Percentiles rank a stretch among this genome's conserved stretches.
phyloP scores from a whole-genome alignment of 2,329 filamentous ascomycete genomes.

The Sclerotinia minor region DNA sequence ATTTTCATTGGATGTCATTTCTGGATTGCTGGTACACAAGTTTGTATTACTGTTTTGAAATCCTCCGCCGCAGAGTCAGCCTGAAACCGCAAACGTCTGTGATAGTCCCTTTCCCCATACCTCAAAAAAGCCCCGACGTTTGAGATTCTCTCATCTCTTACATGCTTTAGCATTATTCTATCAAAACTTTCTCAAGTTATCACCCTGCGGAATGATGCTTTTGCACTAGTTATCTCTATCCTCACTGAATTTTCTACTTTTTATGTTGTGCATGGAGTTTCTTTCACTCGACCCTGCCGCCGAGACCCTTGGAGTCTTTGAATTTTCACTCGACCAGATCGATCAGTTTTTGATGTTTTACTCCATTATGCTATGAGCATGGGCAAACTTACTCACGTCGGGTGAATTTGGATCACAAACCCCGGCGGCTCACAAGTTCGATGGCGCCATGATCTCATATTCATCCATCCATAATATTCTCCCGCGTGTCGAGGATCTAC shows the following conservation, averaged over 20 bases:
- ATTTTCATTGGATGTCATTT: neutral
- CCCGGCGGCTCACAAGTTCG: constrained; percentile 20
- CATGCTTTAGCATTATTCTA: neutral
- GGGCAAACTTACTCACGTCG: neutral
- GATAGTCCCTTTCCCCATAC: constrained; percentile 7
- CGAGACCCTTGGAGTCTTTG: neutral
- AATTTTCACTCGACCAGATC: neutral
- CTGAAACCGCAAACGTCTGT: constrained; percentile 19
- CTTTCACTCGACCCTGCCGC: constrained; percentile 6
- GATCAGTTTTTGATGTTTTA: neutral
- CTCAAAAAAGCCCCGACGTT: constrained; percentile 3
- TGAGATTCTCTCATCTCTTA: constrained; percentile 21
- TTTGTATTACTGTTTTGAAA: neutral
- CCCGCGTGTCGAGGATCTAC: constrained; percentile 26
- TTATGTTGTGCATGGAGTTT: constrained; percentile 19
- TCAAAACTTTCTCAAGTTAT: neutral
- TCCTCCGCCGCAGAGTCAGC: constrained; percentile 2
- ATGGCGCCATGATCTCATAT: constrained; percentile 33
- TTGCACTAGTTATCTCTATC: neutral
- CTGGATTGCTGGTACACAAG: neutral
- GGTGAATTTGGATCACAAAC: constrained; percentile 16
- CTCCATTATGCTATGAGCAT: neutral
- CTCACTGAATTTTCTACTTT: neutral
- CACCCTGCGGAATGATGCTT: neutral
- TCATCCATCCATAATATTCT: constrained; percentile 26